Conservation (phyloP, 345 rosid species). For the Carallia brachiata region DNA sequence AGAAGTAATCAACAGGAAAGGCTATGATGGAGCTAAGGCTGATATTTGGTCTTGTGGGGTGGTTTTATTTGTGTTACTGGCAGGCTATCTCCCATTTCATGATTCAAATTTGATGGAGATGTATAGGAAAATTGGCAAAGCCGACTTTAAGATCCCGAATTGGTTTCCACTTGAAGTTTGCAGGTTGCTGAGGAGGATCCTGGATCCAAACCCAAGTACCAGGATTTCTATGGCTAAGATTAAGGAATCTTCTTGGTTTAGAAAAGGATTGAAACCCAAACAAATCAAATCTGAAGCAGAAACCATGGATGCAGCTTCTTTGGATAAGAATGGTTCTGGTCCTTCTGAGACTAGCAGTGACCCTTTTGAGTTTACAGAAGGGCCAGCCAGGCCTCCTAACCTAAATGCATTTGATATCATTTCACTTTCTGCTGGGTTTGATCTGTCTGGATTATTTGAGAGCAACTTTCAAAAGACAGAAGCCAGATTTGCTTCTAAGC, state of each 20-base stretch:
- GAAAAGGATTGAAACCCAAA: slow-evolving; percentile 16
- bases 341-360: slow-evolving; percentile 12
- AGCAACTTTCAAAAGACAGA: slow-evolving; percentile 10
- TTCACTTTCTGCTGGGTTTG: slow-evolving; percentile 31
- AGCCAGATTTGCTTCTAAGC: slow-evolving; percentile 22
- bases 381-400: neutral
- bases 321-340: slow-evolving; percentile 20
- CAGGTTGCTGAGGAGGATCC: slow-evolving; percentile 20
- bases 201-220: slow-evolving; percentile 19
- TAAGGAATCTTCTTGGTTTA: slow-evolving; percentile 20
- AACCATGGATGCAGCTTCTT: neutral
- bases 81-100: slow-evolving; percentile 31
- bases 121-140: slow-evolving; percentile 29
- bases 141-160: slow-evolving; percentile 28
- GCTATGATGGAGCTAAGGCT: slow-evolving; percentile 33
- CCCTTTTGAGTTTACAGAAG: slow-evolving; percentile 14
- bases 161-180: slow-evolving; percentile 30
- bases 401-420: slow-evolving; percentile 31
- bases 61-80: slow-evolving; percentile 24
- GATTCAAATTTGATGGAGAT: slow-evolving; percentile 33
- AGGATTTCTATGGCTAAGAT: slow-evolving; percentile 25
- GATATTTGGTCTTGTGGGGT: slow-evolving; percentile 37
- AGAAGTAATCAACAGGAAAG: slow-evolving; percentile 30
- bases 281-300: slow-evolving; percentile 16
- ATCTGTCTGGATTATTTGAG: slow-evolving; percentile 27